Evolutionary conservation across 2,329 filamentous ascomycete genomes (phyloP).

Genomic region (Talaromyces islandicus): DNA sequence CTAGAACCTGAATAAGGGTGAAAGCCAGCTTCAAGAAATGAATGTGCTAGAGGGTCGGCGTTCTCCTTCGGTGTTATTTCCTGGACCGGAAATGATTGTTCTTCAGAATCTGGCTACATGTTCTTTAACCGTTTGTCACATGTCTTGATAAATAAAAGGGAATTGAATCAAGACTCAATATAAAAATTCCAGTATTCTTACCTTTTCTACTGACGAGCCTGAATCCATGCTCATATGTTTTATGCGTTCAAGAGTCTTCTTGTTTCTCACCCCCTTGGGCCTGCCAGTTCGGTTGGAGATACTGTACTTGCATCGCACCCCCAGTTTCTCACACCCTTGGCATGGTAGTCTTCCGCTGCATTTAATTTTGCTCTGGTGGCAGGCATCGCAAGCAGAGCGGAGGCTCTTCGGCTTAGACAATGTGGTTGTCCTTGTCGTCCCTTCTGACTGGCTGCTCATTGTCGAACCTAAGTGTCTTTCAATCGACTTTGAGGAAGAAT

Average conservation of each 20-base stretch:
- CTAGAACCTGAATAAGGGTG: neutral
- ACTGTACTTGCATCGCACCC: conserved; percentile 5
- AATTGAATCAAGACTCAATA: neutral
- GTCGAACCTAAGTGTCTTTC: neutral
- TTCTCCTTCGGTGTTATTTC: neutral
- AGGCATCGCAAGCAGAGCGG: conserved; percentile 9
- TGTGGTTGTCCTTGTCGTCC: neutral
- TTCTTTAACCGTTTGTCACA: neutral
- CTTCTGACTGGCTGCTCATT: neutral
- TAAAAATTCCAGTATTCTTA: neutral
- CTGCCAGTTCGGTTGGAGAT: conserved; percentile 6
- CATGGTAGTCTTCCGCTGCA: conserved; percentile 17
- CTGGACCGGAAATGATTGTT: neutral
- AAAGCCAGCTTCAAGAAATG: neutral
- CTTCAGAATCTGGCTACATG: neutral
- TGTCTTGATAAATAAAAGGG: neutral
- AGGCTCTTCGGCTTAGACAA: neutral
- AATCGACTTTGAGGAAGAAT: neutral
- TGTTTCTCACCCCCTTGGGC: conserved; percentile 9
- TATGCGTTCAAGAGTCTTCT: neutral
- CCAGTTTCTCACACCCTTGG: conserved; percentile 9
- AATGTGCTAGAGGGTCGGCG: neutral
- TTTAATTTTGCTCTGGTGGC: conserved; percentile 8
- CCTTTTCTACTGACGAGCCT: neutral
- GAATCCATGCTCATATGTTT: neutral